A percentile compares a stretch with the other conserved stretches of the same genome.
Conservation (phyloP, 352 stramenopile species). For the Phytophthora tentaculata region DNA sequence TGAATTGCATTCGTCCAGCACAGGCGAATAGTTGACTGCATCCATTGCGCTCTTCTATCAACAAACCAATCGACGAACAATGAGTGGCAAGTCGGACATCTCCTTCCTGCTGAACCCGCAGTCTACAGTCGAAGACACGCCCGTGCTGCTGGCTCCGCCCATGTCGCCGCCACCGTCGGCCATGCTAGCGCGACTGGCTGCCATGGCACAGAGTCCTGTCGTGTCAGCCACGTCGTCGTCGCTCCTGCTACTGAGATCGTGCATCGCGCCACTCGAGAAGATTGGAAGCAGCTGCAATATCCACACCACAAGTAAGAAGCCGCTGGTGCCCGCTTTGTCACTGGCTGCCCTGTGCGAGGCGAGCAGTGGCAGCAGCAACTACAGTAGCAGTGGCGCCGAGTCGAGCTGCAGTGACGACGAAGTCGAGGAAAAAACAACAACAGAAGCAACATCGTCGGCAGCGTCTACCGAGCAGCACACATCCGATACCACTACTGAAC, state of each 20-base stretch:
- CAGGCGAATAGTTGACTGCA: slow-evolving; percentile 3
- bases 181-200: slow-evolving; percentile 22
- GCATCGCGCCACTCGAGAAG: slow-evolving; percentile 51
- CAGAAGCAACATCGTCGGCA: slow-evolving; percentile 4
- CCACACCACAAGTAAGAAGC: slow-evolving; percentile 8
- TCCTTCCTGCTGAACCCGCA: slow-evolving; percentile 54
- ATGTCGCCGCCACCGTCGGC: slow-evolving; percentile 27
- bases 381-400: slow-evolving; percentile 7
- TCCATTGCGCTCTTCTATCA: slow-evolving; percentile 4
- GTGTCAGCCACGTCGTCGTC: slow-evolving; percentile 34
- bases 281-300: slow-evolving; percentile 2
- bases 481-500: background rate
- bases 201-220: slow-evolving; percentile 33
- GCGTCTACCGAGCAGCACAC: slow-evolving; percentile 6
- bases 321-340: slow-evolving; percentile 19
- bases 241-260: slow-evolving; percentile 42
- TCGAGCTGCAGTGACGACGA: slow-evolving; percentile 21
- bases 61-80: too few relatives aligned
- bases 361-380: slow-evolving; percentile 24
- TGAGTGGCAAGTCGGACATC: slow-evolving; percentile 50
- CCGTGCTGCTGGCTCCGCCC: slow-evolving; percentile 5
- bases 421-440: slow-evolving; percentile 10
- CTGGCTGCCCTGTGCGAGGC: slow-evolving; percentile 31
- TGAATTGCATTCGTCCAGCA: slow-evolving; percentile 15
- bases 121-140: background rate